A percentile compares a stretch with the other conserved stretches of the same genome.
phyloP scores from a whole-genome alignment of 2,329 filamentous ascomycete genomes.

The Fusarium sambucinum region DNA sequence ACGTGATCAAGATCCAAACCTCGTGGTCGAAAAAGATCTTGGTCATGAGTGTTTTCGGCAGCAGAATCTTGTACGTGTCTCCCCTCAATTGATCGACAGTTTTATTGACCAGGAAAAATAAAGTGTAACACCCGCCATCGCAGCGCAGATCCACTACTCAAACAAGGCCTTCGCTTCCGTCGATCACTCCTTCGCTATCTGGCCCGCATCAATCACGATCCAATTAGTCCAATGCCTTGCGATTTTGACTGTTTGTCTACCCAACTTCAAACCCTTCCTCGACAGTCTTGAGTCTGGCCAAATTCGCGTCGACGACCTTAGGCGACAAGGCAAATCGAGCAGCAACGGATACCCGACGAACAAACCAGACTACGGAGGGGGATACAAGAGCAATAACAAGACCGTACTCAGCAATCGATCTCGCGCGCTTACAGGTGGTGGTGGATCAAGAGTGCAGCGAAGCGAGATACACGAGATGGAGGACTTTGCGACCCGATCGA shows the following conservation, averaged over 20 bases:
- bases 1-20: slow-evolving; percentile 48
- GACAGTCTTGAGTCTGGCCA: slow-evolving; percentile 49
- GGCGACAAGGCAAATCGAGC: slow-evolving; percentile 46
- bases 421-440: neutral
- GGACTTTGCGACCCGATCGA: slow-evolving; percentile 7
- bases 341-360: slow-evolving; percentile 43
- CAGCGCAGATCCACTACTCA: slow-evolving; percentile 46
- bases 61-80: slow-evolving; percentile 48
- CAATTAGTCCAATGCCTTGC: slow-evolving; percentile 48
- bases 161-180: slow-evolving; percentile 41
- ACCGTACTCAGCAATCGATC: slow-evolving; percentile 37
- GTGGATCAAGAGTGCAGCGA: slow-evolving; percentile 12
- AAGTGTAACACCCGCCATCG: slow-evolving; percentile 47
- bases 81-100: neutral
- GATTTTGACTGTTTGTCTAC: slow-evolving; percentile 47
- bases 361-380: slow-evolving; percentile 35
- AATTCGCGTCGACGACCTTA: slow-evolving; percentile 48
- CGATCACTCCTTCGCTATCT: slow-evolving; percentile 44
- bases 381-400: slow-evolving; percentile 43
- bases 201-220: slow-evolving; percentile 42
- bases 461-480: slow-evolving; percentile 39
- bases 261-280: slow-evolving; percentile 50
- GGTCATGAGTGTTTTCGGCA: slow-evolving; percentile 50
- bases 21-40: slow-evolving; percentile 46
- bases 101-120: neutral